Conservation (phyloP, 306 rosid species). For the Cicer chorassanicum region DNA sequence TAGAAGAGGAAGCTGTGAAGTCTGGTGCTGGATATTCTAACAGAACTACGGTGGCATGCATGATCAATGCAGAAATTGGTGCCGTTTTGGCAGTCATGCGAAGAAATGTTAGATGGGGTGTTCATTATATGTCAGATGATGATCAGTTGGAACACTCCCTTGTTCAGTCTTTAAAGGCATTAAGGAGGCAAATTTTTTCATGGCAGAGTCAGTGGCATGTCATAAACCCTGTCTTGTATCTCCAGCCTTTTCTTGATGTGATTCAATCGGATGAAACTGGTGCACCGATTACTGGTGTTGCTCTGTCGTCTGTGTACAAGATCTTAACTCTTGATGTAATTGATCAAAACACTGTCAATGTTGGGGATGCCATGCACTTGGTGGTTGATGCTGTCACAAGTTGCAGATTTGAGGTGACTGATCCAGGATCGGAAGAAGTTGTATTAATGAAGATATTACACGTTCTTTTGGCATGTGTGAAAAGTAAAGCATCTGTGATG, state of each 20-base stretch:
- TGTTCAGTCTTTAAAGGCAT: slow-evolving; percentile 78
- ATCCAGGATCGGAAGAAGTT: slow-evolving; percentile 97
- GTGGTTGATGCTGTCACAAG: slow-evolving; percentile 96
- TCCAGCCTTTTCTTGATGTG: slow-evolving; percentile 94
- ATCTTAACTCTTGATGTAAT: slow-evolving; percentile 88
- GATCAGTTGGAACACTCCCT: slow-evolving; percentile 90
- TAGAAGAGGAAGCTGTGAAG: slow-evolving; percentile 77
- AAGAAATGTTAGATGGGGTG: slow-evolving; percentile 98
- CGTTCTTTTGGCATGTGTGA: slow-evolving; percentile 92
- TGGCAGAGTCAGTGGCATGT: slow-evolving; percentile 88
- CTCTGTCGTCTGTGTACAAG: slow-evolving; percentile 90
- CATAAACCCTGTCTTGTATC: slow-evolving; percentile 78
- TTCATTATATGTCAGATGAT: slow-evolving; percentile 86
- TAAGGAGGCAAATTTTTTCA: slow-evolving; percentile 79
- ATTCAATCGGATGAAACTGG: slow-evolving; percentile 95
- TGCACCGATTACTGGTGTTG: slow-evolving; percentile 93
- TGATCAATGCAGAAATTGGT: slow-evolving; percentile 94
- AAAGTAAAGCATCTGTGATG: slow-evolving; percentile 84
- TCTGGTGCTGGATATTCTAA: slow-evolving; percentile 55
- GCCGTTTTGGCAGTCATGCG: slow-evolving; percentile 97
- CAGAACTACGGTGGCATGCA: slow-evolving; percentile 80
- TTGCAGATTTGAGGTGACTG: slow-evolving; percentile 98
- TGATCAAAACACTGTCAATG: slow-evolving; percentile 78
- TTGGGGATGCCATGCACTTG: slow-evolving; percentile 87
- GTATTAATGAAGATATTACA: slow-evolving; percentile 93